Evolutionary conservation across 192 early-diverging fungal genomes (phyloP).

Genomic region (Phycomyces nitens): DNA sequence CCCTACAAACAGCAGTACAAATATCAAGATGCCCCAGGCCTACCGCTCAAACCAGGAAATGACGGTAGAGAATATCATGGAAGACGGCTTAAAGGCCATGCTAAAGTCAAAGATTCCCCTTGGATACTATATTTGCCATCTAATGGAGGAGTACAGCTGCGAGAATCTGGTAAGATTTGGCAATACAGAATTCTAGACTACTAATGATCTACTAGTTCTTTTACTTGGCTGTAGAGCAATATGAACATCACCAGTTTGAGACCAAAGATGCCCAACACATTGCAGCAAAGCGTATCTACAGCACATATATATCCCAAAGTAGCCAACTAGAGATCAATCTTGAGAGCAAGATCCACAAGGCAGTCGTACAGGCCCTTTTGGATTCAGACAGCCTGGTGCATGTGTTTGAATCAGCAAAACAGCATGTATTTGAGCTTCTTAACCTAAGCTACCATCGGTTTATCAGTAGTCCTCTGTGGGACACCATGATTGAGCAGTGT

Average conservation of each 20-base stretch:
- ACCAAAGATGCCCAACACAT: constrained; percentile 15
- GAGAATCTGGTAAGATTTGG: constrained; percentile 40
- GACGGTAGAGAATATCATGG: constrained; percentile 29
- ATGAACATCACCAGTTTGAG: constrained; percentile 24
- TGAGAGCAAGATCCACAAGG: constrained; percentile 37
- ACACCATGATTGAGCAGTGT: constrained; percentile 25
- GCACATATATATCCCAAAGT: constrained; percentile 38
- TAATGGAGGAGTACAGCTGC: constrained; percentile 42
- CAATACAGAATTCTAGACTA: no score
- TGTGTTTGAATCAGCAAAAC: constrained; percentile 22
- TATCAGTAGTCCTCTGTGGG: constrained; percentile 18
- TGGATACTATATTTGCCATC: constrained; percentile 40
- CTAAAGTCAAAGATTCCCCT: constrained; percentile 41
- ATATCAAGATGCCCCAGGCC: no score
- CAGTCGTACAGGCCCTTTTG: constrained; percentile 22
- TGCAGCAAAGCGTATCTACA: constrained; percentile 34
- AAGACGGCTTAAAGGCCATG: constrained; percentile 42
- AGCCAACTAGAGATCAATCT: constrained; percentile 46
- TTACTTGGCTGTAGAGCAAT: constrained; percentile 45
- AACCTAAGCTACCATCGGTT: constrained; percentile 37
- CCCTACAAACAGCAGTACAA: no score
- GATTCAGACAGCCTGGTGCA: constrained; percentile 1
- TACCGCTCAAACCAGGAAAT: no score
- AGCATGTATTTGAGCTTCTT: constrained; percentile 31
- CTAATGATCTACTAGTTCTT: constrained; percentile 31